Evolutionary conservation across 495 filamentous ascomycete genomes (phyloP), one percentile per base, ranked within the genome.

Genomic region (Aspergillus homomorphus): DNA sequence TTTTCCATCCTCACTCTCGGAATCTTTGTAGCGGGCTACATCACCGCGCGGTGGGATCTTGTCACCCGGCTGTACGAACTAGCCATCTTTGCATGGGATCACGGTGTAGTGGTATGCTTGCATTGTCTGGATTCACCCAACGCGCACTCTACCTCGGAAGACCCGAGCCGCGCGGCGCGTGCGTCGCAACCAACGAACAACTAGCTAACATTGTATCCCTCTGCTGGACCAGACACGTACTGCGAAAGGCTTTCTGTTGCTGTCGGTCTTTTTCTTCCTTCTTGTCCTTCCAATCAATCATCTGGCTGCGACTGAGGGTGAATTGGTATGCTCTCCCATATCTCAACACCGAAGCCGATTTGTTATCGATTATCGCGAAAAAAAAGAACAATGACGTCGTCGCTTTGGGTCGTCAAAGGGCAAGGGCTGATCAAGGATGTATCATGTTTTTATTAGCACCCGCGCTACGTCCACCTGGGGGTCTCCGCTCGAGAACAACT

Each of bases 11-110:
- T 96, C 75, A 92, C 91, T 57, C 86, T 95, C 76, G 91, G 88
- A 71, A 96, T 99, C 81, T 99, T 99, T 78, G 86, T 98, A 80
- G 93, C 94, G 76, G 94, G 94, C 74, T 99, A 99, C 81, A 97
- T 91, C 71, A 97, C 95, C 75, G 94, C 94, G 66, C 87, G 95
- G 79, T 98, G 92, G 91, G 92, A 97, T 73, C 86, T 99, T 53
- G 92, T 97, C 62, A 96, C 91, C 56, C 87, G 91, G 62, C 82
- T 96, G 55, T 93, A 96, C 86, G 92, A 98, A 73, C 82, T 99
- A 65, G 89, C 90, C 53, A 89, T 94, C 54, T 99, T 97, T 72
- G 94, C 95, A 63, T 96, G 91, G 92, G 90, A 96, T 73, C 90
- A 96, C 90, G 92, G 92, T 69, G 94, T 99, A 67, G 89, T 98